Conservation (phyloP, 192 early-diverging fungal genomes). For the Haplosporangium gracile region DNA sequence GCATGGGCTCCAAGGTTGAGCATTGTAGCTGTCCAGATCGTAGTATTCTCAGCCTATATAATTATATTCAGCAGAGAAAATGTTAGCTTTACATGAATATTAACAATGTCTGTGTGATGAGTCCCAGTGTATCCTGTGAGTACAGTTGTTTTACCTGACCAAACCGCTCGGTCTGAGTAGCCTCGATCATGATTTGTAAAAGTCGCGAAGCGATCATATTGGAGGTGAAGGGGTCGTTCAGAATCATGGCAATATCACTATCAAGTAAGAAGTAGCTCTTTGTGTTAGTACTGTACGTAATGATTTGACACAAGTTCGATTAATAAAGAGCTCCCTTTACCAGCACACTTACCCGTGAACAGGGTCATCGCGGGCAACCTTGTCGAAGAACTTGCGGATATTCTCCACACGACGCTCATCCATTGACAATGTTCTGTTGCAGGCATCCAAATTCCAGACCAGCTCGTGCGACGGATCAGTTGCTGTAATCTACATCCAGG, state of each 20-base stretch:
- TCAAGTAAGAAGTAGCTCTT: background rate
- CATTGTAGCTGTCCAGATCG: constrained; percentile 64
- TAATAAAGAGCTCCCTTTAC: background rate
- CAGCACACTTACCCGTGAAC: constrained; percentile 62
- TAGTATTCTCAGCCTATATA: constrained; percentile 30
- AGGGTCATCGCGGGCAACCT: constrained; percentile 59
- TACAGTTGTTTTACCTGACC: background rate
- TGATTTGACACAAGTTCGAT: background rate
- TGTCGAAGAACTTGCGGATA: constrained; percentile 69
- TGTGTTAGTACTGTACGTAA: background rate
- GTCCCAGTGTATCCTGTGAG: constrained; percentile 4
- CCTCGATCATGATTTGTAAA: constrained; percentile 51
- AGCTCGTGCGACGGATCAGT: constrained; percentile 66
- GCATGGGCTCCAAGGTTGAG: constrained; percentile 68
- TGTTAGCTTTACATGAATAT: background rate
- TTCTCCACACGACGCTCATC: constrained; percentile 67
- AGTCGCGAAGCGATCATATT: constrained; percentile 67
- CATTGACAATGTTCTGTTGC: constrained; percentile 67
- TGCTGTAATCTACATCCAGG: constrained; percentile 56
- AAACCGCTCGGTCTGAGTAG: constrained; percentile 19
- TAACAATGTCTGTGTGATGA: background rate
- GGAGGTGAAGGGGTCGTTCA: constrained; percentile 66
- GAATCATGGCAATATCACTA: constrained; percentile 71
- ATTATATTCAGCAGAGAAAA: background rate
- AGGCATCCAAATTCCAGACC: constrained; percentile 69